Conservation (phyloP, 768 basidiomycete genomes). For the Trametes gibbosa region DNA sequence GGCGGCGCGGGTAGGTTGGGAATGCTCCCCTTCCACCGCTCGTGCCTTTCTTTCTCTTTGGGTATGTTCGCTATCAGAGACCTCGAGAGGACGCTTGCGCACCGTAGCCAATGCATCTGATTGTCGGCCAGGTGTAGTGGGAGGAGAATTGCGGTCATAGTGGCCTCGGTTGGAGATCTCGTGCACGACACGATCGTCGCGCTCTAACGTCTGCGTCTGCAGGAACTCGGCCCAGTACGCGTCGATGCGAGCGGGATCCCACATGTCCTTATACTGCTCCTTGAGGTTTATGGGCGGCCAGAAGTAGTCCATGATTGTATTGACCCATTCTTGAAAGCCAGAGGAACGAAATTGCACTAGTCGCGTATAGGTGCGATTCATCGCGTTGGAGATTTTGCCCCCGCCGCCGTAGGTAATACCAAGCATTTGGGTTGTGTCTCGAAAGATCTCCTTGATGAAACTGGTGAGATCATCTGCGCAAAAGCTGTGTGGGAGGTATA, state of each 20-base stretch:
- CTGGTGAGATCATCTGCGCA: neutral
- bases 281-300: neutral
- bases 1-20: neutral
- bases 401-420: neutral
- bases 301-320: neutral
- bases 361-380: neutral
- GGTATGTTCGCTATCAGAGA: neutral
- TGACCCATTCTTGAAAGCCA: neutral
- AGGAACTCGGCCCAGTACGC: constrained; percentile 5
- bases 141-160: neutral
- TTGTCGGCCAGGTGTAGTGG: neutral
- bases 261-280: neutral
- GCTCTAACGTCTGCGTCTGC: neutral
- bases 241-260: neutral
- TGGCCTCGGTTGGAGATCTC: neutral
- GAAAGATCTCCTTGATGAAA: neutral
- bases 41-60: neutral
- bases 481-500: neutral
- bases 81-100: neutral
- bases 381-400: neutral
- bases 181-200: neutral
- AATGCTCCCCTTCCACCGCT: neutral
- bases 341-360: neutral
- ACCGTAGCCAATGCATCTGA: neutral
- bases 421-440: neutral